A percentile compares a stretch with the other conserved stretches of the same genome.
Conservation (phyloP, 371 early-diverging fungal species). For the Rhizopus microsporus region DNA sequence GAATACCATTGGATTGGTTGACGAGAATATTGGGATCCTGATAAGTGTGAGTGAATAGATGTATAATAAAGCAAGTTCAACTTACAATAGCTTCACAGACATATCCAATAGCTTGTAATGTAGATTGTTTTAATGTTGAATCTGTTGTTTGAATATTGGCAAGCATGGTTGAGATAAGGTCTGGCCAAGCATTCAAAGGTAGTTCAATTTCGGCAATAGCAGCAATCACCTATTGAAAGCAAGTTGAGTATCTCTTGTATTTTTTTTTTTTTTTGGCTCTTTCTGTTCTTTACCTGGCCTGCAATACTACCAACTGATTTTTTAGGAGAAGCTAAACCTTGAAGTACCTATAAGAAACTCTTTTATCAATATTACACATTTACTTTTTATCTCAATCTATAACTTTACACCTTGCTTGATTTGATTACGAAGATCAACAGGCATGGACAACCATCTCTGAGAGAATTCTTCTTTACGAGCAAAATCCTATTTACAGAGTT, state of each 20-base stretch:
- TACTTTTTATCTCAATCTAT: too few species aligned
- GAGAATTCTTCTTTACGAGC: slow-evolving; percentile 67
- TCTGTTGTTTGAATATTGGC: slow-evolving; percentile 65
- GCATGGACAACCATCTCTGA: slow-evolving; percentile 73
- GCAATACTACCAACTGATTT: slow-evolving; percentile 70
- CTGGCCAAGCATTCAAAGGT: slow-evolving; percentile 81
- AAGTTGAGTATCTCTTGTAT: not conserved
- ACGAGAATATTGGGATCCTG: slow-evolving; percentile 78
- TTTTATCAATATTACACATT: not conserved
- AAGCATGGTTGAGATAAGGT: slow-evolving; percentile 78
- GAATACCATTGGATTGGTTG: slow-evolving; percentile 80
- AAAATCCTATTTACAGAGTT: slow-evolving; percentile 56
- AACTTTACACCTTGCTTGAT: slow-evolving; percentile 59
- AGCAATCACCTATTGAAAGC: slow-evolving; percentile 64
- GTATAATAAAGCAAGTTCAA: not conserved
- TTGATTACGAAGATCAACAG: slow-evolving; percentile 47
- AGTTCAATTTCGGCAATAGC: slow-evolving; percentile 93
- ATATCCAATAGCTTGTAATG: slow-evolving; percentile 88
- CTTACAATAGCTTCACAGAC: slow-evolving; percentile 87
- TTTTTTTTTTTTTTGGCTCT: not conserved
- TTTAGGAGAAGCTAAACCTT: slow-evolving; percentile 69
- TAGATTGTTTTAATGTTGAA: slow-evolving; percentile 67
- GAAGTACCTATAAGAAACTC: slow-evolving; percentile 54
- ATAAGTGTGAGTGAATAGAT: not conserved
- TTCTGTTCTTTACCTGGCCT: slow-evolving; percentile 57